Evolutionary conservation across 1,284 basidiomycete genomes (phyloP).

Genomic region (Mrakiaceae sp.): DNA sequence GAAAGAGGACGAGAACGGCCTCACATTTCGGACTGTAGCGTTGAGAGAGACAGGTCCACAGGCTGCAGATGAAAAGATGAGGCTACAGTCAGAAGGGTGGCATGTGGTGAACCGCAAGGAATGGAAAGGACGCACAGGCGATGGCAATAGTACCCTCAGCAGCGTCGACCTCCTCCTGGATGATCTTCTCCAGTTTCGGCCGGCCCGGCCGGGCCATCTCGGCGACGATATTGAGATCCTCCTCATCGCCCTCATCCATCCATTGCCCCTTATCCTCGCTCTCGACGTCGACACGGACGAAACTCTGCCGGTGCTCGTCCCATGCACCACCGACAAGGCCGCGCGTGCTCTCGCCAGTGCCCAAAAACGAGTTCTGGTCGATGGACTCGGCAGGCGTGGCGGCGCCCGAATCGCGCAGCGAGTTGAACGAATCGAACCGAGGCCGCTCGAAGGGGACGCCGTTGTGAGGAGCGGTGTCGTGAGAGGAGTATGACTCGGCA

Average conservation of each 20-base stretch:
- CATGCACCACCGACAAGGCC: constrained; percentile 11
- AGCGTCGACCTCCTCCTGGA: constrained; percentile 52
- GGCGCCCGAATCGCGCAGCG: no score
- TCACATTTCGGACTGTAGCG: constrained; percentile 53
- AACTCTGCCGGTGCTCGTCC: constrained; percentile 10
- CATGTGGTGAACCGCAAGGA: not conserved
- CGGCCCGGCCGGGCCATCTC: constrained; percentile 61
- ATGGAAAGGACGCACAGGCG: constrained; percentile 44
- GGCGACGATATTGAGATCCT: constrained; percentile 53
- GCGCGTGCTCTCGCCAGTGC: constrained; percentile 3
- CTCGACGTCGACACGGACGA: constrained; percentile 3
- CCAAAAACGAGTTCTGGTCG: constrained; percentile 3
- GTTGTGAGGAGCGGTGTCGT: not conserved
- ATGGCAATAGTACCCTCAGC: constrained; percentile 52
- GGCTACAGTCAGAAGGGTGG: not conserved
- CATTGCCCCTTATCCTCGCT: constrained; percentile 36
- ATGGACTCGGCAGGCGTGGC: not conserved
- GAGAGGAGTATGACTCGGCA: not conserved
- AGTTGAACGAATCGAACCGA: no score
- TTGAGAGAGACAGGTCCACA: constrained; percentile 66
- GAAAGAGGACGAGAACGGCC: not conserved
- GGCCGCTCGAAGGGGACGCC: no score
- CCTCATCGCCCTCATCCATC: constrained; percentile 54
- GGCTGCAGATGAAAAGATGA: constrained; percentile 33
- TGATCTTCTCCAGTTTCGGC: constrained; percentile 55